Evolutionary conservation across 23 red algal genomes (phyloP).

Genomic region (Agarophyton chilense): DNA sequence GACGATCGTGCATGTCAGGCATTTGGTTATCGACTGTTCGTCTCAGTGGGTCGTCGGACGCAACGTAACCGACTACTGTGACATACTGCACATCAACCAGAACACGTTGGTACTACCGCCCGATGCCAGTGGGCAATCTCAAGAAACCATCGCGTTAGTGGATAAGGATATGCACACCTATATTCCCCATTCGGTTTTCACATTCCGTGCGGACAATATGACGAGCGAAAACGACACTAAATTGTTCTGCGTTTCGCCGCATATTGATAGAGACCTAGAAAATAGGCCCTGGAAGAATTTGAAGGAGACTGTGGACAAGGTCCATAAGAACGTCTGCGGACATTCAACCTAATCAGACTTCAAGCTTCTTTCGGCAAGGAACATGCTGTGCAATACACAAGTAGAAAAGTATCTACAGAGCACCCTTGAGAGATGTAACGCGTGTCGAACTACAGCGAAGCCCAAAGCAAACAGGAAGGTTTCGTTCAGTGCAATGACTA

Average conservation of each 20-base stretch:
- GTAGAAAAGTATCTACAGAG: not conserved
- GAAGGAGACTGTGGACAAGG: constrained; percentile 35
- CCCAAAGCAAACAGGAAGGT: not conserved
- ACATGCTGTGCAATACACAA: constrained; percentile 23
- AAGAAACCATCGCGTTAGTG: not conserved
- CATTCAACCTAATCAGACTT: constrained; percentile 14
- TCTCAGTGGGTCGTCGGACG: constrained; percentile 45
- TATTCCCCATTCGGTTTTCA: not conserved
- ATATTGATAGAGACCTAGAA: not conserved
- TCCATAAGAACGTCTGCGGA: constrained; percentile 29
- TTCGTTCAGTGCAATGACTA: not conserved
- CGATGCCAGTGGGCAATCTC: not conserved
- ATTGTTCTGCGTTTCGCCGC: not conserved
- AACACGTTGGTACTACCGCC: not conserved
- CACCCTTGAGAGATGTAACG: not conserved
- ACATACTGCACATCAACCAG: not conserved
- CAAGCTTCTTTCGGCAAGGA: not conserved
- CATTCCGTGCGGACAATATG: not conserved
- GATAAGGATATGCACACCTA: constrained; percentile 23
- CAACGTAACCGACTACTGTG: constrained; percentile 18
- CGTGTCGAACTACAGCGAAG: not conserved
- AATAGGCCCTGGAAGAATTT: constrained; percentile 3
- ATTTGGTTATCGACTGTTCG: constrained; percentile 27
- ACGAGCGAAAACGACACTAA: not conserved
- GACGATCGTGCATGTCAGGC: not conserved